Base-by-base conservation (phyloP, 495 filamentous ascomycete genomes). In the Penicillium fimorum region DNA sequence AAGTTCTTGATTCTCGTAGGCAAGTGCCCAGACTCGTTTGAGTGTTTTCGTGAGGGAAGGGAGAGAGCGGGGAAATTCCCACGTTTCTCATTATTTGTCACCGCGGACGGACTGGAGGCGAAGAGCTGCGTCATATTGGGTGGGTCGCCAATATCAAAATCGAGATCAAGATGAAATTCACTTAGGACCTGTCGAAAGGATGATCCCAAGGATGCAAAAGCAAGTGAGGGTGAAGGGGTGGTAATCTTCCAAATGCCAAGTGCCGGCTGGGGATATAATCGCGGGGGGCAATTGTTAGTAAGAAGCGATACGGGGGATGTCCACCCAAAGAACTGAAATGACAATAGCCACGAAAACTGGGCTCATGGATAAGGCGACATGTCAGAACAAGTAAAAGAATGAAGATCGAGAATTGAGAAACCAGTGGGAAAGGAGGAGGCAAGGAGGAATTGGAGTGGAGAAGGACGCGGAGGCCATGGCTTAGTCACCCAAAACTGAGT, bases 1-100 rank as follows among this genome's bases (percentile, higher is more conserved):
- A 97, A 97, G 70, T 93, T 96, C 82, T 88, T 95, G 71, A 98
- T 84, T 71, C 87, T 92, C 68, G 92, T 88, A 33, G 87, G 90
- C 63, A 96, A 84, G 64, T 94, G 89, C 71, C 71, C 71, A 3
- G 76, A 74, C 20, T 76, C 70, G 59, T 72, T 75, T 38, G 78
- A 70, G 53, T 80, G 79, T 64, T 81, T 81, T 61, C 79, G 79
- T 53, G 74, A 72, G 18, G 75, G 64, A 35, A 79, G 61, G 47
- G 75, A 75, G 18, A 79, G 70, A 60, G 74, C 63, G 51, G 73
- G 66, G 59, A 78, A 75, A 57, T 76, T 78, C 50, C 68, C 71
- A 56, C 76, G 76, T 62, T 78, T 79, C 64, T 78, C 75, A 58
- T 69, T 77, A 41, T 68, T 63, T 63, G 71, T 58, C 56, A 70